Conservation (phyloP, 768 basidiomycete species). For the Strobilomyces echinocephalus region DNA sequence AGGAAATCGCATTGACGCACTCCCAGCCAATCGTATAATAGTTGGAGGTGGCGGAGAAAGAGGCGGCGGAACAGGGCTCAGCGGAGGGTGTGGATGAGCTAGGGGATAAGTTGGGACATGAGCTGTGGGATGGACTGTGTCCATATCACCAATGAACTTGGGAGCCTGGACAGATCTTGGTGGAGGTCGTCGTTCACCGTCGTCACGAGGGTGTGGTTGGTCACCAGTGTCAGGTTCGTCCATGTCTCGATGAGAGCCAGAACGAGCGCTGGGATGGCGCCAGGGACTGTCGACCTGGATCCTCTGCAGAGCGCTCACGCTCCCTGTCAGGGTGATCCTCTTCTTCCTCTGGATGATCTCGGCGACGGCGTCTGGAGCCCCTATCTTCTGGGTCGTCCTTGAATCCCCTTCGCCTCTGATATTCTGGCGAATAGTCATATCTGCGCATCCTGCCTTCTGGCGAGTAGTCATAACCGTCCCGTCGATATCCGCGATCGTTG, state of each 20-base stretch:
- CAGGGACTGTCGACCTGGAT: background rate
- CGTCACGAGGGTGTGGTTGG: slow-evolving; percentile 5
- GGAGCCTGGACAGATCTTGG: slow-evolving; percentile 8
- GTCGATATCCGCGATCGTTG: slow-evolving; percentile 12
- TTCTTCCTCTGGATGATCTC: background rate
- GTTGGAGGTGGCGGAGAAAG: slow-evolving; percentile 26
- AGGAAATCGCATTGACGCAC: slow-evolving; percentile 11
- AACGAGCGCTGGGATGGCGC: slow-evolving; percentile 16
- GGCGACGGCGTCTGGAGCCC: background rate
- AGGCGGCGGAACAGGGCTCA: slow-evolving; percentile 2
- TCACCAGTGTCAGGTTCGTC: slow-evolving; percentile 16
- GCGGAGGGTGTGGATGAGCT: background rate
- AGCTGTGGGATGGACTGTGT: background rate
- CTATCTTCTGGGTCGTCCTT: slow-evolving; percentile 7
- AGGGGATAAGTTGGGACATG: background rate
- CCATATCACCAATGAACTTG: slow-evolving; percentile 6
- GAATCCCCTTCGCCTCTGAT: background rate
- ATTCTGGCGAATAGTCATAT: slow-evolving; percentile 7
- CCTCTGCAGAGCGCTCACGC: slow-evolving; percentile 8
- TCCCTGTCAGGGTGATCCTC: background rate
- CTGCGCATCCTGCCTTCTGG: background rate
- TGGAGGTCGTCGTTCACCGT: slow-evolving; percentile 6
- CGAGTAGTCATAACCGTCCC: slow-evolving; percentile 3
- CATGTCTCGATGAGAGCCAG: slow-evolving; percentile 3
- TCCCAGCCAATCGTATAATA: slow-evolving; percentile 27